phyloP scores from a whole-genome alignment of 2,329 filamentous ascomycete species.

The Xylariaceae sp. region DNA sequence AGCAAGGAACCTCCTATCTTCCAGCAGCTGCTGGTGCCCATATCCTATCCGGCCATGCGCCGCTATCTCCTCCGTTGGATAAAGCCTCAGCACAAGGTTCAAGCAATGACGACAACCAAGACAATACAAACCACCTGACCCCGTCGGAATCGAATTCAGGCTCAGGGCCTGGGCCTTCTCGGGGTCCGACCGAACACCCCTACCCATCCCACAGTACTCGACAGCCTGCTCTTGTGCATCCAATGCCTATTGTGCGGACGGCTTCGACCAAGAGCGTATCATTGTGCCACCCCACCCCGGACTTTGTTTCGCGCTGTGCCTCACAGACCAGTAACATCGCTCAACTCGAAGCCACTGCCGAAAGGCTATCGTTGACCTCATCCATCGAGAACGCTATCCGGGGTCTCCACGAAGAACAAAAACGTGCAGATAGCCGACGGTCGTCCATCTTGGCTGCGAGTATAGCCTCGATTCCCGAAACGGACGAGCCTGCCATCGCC shows the following conservation, averaged over 20 bases:
- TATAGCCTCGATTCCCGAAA: constrained; percentile 32
- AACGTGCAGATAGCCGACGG: constrained; percentile 61
- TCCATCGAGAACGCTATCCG: constrained; percentile 75
- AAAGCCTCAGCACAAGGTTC: constrained; percentile 14
- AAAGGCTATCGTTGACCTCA: constrained; percentile 66
- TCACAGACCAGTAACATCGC: constrained; percentile 63
- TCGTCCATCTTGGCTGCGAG: constrained; percentile 56
- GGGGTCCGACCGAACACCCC: constrained; percentile 11
- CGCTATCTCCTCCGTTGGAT: constrained; percentile 19
- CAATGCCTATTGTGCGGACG: constrained; percentile 43
- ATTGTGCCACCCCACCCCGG: constrained; percentile 56
- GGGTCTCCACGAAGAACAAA: constrained; percentile 65
- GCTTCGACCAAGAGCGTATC: constrained; percentile 40
- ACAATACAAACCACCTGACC: constrained; percentile 6
- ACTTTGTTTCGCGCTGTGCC: constrained; percentile 55
- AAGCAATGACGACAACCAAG: constrained; percentile 10
- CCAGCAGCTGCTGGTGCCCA: too few relatives aligned
- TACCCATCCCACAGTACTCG: constrained; percentile 12
- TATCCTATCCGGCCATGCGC: constrained; percentile 24
- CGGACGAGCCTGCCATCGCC: constrained; percentile 25
- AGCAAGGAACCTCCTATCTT: not conserved
- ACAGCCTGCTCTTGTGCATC: constrained; percentile 24
- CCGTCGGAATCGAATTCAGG: too few relatives aligned
- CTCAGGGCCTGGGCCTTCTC: constrained; percentile 1
- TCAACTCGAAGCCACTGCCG: constrained; percentile 68